A percentile compares a stretch with the other conserved stretches of the same genome.
Conservation (phyloP, 2,329 filamentous ascomycete genomes). For the Stagonosporopsis rhizophila region DNA sequence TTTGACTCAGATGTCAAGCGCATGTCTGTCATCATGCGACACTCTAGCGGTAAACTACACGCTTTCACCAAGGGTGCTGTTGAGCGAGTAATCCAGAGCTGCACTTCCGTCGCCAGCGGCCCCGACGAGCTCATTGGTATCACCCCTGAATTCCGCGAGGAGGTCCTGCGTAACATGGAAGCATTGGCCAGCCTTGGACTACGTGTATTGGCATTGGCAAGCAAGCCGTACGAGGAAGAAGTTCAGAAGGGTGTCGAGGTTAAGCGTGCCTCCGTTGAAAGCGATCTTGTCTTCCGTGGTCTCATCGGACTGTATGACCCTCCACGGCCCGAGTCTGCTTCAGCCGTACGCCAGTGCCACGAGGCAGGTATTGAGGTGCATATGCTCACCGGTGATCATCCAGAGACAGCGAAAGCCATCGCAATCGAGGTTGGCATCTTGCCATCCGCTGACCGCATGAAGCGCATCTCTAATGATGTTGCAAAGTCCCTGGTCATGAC, state of each 20-base stretch:
- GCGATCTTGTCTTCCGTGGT: slow-evolving; percentile 74
- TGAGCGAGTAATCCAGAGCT: slow-evolving; percentile 71
- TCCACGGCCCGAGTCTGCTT: slow-evolving; percentile 78
- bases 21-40: slow-evolving; percentile 74
- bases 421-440: slow-evolving; percentile 57
- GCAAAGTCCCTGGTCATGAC: slow-evolving; percentile 46
- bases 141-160: slow-evolving; percentile 60
- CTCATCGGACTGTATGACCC: slow-evolving; percentile 87
- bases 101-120: slow-evolving; percentile 60
- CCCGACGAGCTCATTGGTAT: slow-evolving; percentile 53
- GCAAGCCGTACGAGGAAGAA: slow-evolving; percentile 53
- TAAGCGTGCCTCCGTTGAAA: slow-evolving; percentile 69
- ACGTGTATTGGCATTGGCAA: slow-evolving; percentile 72
- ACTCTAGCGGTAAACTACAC: slow-evolving; percentile 41
- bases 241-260: slow-evolving; percentile 55
- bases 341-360: slow-evolving; percentile 53
- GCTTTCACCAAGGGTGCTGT: slow-evolving; percentile 73
- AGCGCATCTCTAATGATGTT: slow-evolving; percentile 37
- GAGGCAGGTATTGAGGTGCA: slow-evolving; percentile 57
- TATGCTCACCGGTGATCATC: slow-evolving; percentile 59
- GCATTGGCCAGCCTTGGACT: slow-evolving; percentile 70
- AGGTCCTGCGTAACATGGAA: slow-evolving; percentile 73
- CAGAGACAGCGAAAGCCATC: slow-evolving; percentile 56
- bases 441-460: slow-evolving; percentile 31
- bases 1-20: slow-evolving; percentile 79